A percentile compares a stretch with the other conserved stretches of the same genome.
phyloP scores from a whole-genome alignment of 2,329 filamentous ascomycete genomes.

The Talaromyces atroroseus region DNA sequence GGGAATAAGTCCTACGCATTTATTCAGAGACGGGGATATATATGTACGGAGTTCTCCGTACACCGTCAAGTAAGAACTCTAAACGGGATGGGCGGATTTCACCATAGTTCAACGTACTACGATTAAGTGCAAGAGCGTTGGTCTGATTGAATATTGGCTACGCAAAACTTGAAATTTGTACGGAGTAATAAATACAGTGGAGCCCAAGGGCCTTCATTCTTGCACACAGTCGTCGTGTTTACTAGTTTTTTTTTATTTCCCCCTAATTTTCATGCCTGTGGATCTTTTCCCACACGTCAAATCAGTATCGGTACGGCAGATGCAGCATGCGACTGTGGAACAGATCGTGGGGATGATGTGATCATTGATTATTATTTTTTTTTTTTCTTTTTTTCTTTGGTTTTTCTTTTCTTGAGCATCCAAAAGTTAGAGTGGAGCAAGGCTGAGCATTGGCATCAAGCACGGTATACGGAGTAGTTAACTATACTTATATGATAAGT shows the following conservation, averaged over 20 bases:
- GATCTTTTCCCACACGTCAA: neutral
- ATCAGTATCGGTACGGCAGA: slow-evolving; percentile 3
- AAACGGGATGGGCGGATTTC: slow-evolving; percentile 3
- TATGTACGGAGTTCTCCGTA: neutral
- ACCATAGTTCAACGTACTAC: too few relatives aligned
- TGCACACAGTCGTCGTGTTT: neutral
- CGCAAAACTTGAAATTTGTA: neutral
- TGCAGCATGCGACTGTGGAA: slow-evolving; percentile 6
- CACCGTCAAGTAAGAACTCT: slow-evolving; percentile 1
- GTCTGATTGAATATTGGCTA: too few relatives aligned
- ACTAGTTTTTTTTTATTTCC: neutral
- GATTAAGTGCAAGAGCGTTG: too few relatives aligned
- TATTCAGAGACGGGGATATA: neutral
- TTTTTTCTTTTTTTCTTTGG: neutral
- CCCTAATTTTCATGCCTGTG: neutral
- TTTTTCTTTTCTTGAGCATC: neutral
- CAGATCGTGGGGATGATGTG: slow-evolving; percentile 5
- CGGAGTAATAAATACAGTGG: neutral
- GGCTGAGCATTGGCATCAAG: too few relatives aligned
- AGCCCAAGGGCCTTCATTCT: neutral
- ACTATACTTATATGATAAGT: neutral
- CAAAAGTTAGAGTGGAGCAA: neutral
- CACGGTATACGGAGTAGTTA: too few relatives aligned
- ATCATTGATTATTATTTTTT: neutral
- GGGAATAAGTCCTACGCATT: neutral